These are phyloP conservation scores for Globisporangium paroecandrum DNA, from an alignment of 352 stramenopile genomes.

Conservation along the genomic window DNA sequence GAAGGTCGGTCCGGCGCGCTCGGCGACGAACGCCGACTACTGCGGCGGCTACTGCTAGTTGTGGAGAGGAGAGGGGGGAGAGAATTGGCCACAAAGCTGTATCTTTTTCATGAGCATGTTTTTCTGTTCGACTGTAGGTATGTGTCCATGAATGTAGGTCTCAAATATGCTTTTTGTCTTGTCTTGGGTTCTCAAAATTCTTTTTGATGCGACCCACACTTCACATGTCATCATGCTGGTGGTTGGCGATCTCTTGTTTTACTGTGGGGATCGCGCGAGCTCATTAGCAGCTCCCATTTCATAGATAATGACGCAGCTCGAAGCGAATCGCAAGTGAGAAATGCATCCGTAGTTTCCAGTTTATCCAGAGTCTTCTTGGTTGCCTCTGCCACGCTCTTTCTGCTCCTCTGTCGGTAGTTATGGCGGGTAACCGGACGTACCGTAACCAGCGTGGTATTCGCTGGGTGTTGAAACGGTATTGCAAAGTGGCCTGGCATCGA, in stretches of 20 bases:
- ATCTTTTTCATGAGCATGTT: neutral
- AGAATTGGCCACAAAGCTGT: neutral
- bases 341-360: neutral
- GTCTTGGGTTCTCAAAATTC: neutral
- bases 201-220: neutral
- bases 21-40: slow-evolving; percentile 35
- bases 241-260: neutral
- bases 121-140: neutral
- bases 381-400: neutral
- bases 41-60: slow-evolving; percentile 62
- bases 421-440: neutral
- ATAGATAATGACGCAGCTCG: no score
- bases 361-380: neutral
- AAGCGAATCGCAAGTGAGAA: neutral
- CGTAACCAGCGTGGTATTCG: neutral
- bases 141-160: neutral
- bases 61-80: neutral
- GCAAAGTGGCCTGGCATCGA: neutral
- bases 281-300: no score
- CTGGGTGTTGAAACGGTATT: neutral
- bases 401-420: neutral
- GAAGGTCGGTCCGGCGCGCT: slow-evolving; percentile 41
- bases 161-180: neutral
- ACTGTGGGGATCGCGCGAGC: neutral
- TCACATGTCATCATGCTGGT: neutral